These are phyloP conservation scores for Gynochthodes officinalis DNA, from an alignment of 257 asterid species.

Conservation along the genomic window DNA sequence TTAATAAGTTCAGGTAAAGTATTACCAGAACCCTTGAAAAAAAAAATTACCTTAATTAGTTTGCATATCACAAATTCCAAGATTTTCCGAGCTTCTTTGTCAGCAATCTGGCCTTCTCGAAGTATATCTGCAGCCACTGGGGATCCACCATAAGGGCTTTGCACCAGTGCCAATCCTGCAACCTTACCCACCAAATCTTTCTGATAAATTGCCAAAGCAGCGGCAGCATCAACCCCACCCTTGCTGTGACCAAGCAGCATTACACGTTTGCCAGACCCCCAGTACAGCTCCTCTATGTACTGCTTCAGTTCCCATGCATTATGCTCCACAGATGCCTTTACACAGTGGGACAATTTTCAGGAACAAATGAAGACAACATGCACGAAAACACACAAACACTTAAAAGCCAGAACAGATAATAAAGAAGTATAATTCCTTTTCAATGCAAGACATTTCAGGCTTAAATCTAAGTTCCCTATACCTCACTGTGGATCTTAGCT, in stretches of 20 bases:
- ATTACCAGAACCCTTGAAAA: no score
- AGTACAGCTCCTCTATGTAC: slow-evolving; percentile 82
- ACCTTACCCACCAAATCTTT: slow-evolving; percentile 66
- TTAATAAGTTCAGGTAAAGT: no score
- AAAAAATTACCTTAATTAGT: slow-evolving; percentile 79
- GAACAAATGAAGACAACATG: not conserved
- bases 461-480: slow-evolving; percentile 18
- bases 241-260: slow-evolving; percentile 97
- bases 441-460: not conserved
- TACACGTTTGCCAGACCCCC: slow-evolving; percentile 92
- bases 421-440: not conserved
- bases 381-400: not conserved
- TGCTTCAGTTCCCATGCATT: slow-evolving; percentile 94
- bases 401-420: not conserved
- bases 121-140: slow-evolving; percentile 92
- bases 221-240: slow-evolving; percentile 97
- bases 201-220: slow-evolving; percentile 80
- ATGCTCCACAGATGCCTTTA: slow-evolving; percentile 83
- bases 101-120: slow-evolving; percentile 92
- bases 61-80: slow-evolving; percentile 86
- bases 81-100: slow-evolving; percentile 71
- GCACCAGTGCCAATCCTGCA: slow-evolving; percentile 88
- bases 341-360: slow-evolving; percentile 11
- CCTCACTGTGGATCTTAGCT: slow-evolving; percentile 94
- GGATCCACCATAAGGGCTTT: slow-evolving; percentile 92